Conservation (phyloP, 1,284 basidiomycete genomes). For the Garcileccinum viscosum region DNA sequence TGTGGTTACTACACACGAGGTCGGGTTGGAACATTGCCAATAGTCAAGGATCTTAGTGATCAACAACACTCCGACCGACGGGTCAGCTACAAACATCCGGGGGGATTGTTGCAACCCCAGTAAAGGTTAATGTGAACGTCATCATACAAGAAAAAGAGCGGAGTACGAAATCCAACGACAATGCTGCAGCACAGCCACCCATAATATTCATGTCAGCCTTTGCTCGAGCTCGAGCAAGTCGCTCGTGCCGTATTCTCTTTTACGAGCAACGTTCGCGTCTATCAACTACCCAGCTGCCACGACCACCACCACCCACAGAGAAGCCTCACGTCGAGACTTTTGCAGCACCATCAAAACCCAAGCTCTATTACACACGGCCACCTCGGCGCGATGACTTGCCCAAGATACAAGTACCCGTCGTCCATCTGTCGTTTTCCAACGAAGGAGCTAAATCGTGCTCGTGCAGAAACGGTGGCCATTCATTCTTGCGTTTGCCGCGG, state of each 20-base stretch:
- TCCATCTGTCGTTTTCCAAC: neutral
- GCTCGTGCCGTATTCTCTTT: conserved; percentile 14
- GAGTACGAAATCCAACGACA: neutral
- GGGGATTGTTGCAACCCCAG: no score
- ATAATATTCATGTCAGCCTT: conserved; percentile 22
- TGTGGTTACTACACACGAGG: no score
- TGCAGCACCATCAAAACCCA: conserved; percentile 42
- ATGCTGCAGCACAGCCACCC: conserved; percentile 12
- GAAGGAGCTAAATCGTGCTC: neutral
- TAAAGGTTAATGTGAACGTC: no score
- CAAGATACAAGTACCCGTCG: conserved; percentile 42
- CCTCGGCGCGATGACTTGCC: conserved; percentile 50
- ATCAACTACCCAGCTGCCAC: conserved; percentile 26
- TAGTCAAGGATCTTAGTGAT: no score
- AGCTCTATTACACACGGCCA: conserved; percentile 40
- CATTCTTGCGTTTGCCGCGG: conserved; percentile 53
- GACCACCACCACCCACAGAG: conserved; percentile 29
- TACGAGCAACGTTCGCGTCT: conserved; percentile 21
- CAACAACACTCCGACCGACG: no score
- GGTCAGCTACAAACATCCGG: no score
- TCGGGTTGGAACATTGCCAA: no score
- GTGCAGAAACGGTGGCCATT: conserved; percentile 61
- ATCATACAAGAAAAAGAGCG: no score
- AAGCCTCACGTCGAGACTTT: conserved; percentile 35
- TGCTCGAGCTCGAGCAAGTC: conserved; percentile 9